Base-by-base conservation (phyloP, 768 basidiomycete genomes). In the Rhizopogon vulgaris region DNA sequence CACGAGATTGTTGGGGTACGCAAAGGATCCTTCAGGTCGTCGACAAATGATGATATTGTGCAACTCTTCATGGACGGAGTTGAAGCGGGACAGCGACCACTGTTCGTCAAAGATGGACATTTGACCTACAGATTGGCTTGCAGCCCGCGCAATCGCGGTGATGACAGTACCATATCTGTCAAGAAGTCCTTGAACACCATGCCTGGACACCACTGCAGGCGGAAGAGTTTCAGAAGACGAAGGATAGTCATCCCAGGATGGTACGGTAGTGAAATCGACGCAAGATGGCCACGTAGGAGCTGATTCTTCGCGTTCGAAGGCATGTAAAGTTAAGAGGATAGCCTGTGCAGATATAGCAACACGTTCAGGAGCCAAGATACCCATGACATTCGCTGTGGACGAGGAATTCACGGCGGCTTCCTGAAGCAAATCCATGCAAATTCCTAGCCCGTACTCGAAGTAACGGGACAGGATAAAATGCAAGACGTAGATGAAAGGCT, bases 41-140 rank as follows among this genome's bases (percentile, higher is more conserved):
- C 83, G 79, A 34, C 87, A 79, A 17, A 88, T 75, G 45, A 85
- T 67, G 46, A 76, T 78, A 58, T 80, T 85, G 58, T 84, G 81
- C 2, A 81, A 72, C 60, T 94, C 88, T 57, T 92, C 84, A 62
- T 83, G 80, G 17, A 59, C 52, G 2, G 52, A 41, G 37, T 63
- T 59, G 45, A 84, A 67, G 41, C 83, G 80, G 17, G 79, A 73
- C 48, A 78, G 73, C 0, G 81, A 77, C 85, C 86, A 91, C 58
- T 90, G 86, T 7, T 94, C 87, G 52, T 96, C 93, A 51, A 92
- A 84, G 28, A 94, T 73, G 14, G 85, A 83, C 84, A 94, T 88
- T 36, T 74, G 69, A 1, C 87, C 88, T 6, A 90, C 80, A 4
- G 76, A 64, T 51, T 82, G 80, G 60, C 78, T 78, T 60, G 84